These are phyloP conservation scores for Gaeumannomyces tritici DNA, from an alignment of 2,329 filamentous ascomycete genomes.

Conservation along the genomic window DNA sequence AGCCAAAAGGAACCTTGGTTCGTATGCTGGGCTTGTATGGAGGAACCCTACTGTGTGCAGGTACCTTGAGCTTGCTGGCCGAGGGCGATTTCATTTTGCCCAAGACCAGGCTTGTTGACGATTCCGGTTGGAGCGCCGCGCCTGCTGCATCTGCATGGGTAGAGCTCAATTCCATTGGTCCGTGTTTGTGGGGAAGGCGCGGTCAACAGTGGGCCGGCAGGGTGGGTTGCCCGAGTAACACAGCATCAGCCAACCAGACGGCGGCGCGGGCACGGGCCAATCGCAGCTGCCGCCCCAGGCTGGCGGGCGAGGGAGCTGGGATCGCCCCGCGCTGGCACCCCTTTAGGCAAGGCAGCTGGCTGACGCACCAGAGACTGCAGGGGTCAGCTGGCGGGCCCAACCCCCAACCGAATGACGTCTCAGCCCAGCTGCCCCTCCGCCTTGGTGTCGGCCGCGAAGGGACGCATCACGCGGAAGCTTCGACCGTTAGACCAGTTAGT, in stretches of 20 bases:
- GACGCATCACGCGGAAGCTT: neutral
- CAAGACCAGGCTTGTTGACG: neutral
- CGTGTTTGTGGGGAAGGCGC: neutral
- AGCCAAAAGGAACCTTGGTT: neutral
- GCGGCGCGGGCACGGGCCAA: neutral
- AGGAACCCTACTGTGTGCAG: neutral
- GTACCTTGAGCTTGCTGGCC: no score
- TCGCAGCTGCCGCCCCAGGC: neutral
- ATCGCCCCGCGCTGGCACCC: neutral
- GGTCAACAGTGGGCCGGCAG: neutral
- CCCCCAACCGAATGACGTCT: conserved; percentile 5
- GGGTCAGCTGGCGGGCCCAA: neutral
- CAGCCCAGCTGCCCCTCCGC: conserved; percentile 7
- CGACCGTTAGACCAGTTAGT: neutral
- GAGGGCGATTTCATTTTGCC: neutral
- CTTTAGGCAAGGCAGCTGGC: neutral
- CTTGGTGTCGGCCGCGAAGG: neutral
- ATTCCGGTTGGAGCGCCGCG: neutral
- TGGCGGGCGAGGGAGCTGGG: neutral
- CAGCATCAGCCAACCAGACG: neutral
- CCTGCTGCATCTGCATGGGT: neutral
- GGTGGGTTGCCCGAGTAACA: neutral
- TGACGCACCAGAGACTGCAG: neutral
- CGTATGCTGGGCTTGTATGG: neutral
- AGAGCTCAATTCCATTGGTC: neutral